These are phyloP conservation scores for Coccomyxa sp. DNA, from an alignment of 139 green algal species.

Conservation along the genomic window DNA sequence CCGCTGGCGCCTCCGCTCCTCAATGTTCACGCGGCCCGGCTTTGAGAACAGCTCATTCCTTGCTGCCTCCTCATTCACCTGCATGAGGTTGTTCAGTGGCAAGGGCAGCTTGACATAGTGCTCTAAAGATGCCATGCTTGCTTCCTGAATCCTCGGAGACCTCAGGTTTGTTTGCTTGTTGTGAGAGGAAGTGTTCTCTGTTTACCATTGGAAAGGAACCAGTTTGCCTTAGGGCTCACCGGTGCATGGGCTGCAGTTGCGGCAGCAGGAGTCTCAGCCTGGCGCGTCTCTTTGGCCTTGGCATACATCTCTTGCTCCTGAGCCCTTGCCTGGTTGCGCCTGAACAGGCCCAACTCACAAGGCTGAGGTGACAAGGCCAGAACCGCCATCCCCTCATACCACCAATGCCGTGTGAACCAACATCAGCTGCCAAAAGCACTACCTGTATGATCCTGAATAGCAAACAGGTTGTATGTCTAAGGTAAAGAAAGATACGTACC, in stretches of 20 bases:
- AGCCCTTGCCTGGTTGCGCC: neutral
- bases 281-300: neutral
- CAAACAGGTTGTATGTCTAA: neutral
- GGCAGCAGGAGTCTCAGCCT: neutral
- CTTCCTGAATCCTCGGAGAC: too few relatives aligned
- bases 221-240: neutral
- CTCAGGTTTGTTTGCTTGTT: too few relatives aligned
- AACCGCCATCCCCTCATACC: neutral
- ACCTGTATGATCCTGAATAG: too few relatives aligned
- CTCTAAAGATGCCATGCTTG: too few relatives aligned
- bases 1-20: neutral
- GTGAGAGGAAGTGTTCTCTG: too few relatives aligned
- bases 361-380: neutral
- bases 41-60: slow-evolving; percentile 1
- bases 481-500: neutral
- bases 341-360: neutral
- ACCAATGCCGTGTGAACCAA: too few relatives aligned
- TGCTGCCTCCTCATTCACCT: neutral
- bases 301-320: neutral
- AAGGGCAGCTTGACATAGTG: neutral
- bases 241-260: neutral
- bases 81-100: neutral
- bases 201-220: too few relatives aligned
- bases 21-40: neutral
- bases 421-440: too few relatives aligned